A percentile compares a stretch with the other conserved stretches of the same genome.
phyloP scores from a whole-genome alignment of 2,329 filamentous ascomycete species.

The Phoma sp. region DNA sequence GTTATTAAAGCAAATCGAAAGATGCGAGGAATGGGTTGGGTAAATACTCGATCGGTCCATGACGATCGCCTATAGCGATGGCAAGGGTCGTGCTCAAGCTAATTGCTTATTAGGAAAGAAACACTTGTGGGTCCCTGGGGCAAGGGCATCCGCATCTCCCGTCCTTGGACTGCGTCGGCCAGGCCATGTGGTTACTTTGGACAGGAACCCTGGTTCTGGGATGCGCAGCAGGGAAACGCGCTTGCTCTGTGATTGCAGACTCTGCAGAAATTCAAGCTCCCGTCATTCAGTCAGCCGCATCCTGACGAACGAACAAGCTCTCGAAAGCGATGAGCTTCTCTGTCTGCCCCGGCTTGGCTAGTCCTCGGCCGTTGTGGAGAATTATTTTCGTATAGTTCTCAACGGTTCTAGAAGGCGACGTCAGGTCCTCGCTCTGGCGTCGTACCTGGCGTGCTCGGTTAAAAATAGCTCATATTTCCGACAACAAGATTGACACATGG shows the following conservation, averaged over 20 bases:
- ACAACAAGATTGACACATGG: slow-evolving; percentile 8
- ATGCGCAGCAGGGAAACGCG: neutral
- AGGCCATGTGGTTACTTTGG: slow-evolving; percentile 12
- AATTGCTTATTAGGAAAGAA: slow-evolving; percentile 19
- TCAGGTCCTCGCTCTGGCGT: slow-evolving; percentile 16
- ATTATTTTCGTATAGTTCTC: slow-evolving; percentile 12
- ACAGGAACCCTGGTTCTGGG: neutral
- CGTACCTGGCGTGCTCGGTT: slow-evolving; percentile 16
- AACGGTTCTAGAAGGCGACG: slow-evolving; percentile 26
- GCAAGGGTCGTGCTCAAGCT: slow-evolving; percentile 24
- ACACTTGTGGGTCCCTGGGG: slow-evolving; percentile 20
- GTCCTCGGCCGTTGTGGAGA: slow-evolving; percentile 26
- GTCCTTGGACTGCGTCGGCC: slow-evolving; percentile 12
- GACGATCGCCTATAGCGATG: slow-evolving; percentile 26
- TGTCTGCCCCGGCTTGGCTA: slow-evolving; percentile 16
- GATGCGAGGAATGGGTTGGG: slow-evolving; percentile 10
- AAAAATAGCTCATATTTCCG: slow-evolving; percentile 25
- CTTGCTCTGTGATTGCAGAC: neutral
- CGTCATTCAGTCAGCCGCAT: neutral
- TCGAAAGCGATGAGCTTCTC: slow-evolving; percentile 15
- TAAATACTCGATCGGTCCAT: slow-evolving; percentile 25
- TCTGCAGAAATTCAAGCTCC: neutral
- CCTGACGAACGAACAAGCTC: slow-evolving; percentile 7
- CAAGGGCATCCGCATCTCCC: slow-evolving; percentile 16
- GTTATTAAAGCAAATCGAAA: slow-evolving; percentile 3